Evolutionary conservation across 176 grass and related monocot species (phyloP).

Genomic region (Oryza brachyantha): DNA sequence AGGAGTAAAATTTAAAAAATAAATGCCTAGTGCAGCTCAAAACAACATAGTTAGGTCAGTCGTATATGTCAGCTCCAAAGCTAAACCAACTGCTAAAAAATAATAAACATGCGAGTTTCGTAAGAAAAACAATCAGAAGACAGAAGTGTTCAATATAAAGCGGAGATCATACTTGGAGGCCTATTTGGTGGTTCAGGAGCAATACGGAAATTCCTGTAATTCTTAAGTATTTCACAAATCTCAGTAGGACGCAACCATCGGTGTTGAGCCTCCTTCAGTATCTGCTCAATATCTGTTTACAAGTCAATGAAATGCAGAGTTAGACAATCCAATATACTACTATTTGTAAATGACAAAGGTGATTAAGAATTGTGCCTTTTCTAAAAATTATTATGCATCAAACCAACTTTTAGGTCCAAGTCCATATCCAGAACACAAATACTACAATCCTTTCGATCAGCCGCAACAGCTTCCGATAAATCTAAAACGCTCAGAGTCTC

Average conservation of each 20-base stretch:
- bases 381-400: neutral
- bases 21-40: neutral
- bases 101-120: neutral
- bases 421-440: neutral
- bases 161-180: conserved; percentile 67
- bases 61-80: neutral
- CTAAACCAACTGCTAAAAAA: neutral
- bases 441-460: neutral
- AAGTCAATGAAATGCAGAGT: conserved; percentile 16
- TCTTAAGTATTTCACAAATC: conserved; percentile 96
- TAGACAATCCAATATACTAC: conserved; percentile 25
- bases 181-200: conserved; percentile 81
- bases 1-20: neutral
- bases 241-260: conserved; percentile 91
- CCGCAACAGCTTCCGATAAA: neutral
- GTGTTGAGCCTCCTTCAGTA: conserved; percentile 79
- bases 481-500: neutral
- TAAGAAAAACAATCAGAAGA: conserved; percentile 10
- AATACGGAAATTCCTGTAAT: conserved; percentile 76
- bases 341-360: neutral
- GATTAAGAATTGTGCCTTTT: neutral
- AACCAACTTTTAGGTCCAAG: neutral
- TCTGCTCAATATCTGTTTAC: conserved; percentile 82
- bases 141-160: conserved; percentile 5
- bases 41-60: neutral